Evolutionary conservation across 192 early-diverging fungal genomes (phyloP), one percentile per base, ranked within the genome.

Genomic region (Podila epicladia): DNA sequence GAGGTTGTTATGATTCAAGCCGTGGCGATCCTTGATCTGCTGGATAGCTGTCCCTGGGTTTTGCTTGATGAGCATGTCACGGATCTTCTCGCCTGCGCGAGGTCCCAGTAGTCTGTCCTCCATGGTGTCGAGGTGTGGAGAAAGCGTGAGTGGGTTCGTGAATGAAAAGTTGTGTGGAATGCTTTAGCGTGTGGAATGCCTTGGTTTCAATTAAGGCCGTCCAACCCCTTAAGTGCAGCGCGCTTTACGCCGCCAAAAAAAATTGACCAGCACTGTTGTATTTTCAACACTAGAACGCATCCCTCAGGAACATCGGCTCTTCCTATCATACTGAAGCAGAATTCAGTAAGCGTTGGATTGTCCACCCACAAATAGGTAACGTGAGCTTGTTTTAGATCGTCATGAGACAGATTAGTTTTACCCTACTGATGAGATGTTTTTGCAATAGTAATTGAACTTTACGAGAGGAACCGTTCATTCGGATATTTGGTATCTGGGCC

Each of bases 261-360:
- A 33, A 33, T 7, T 33, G 33, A 33, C n/a, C n/a, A n/a, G n/a
- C n/a, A 33, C 29, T 29, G 29, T 3, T 3, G 29, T 3, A 29
- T 29, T 29, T 29, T 29, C 48, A 49, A 15, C 48, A n/a, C n/a
- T n/a, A 3, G 19, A 49, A 49, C 9, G 19, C 48, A 49, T 49
- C 48, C 48, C 48, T 19, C 9, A 49, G 48, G 48, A 19, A 49
- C 9, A 49, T n/a, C n/a, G n/a, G n/a, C n/a, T n/a, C n/a, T 90
- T 93, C 89, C 87, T 93, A 90, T 93, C 91, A 91, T 93, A 84
- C 82, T 80, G 89, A 91, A 90, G 87, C 91, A 92, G 85, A 92
- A 90, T 91, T 90, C 87, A 82, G 85, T 87, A 91, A 91, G 91
- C 87, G 92, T 92, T 87, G 89, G 87, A 93, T 92, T 92, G 90